Evolutionary conservation across 495 filamentous ascomycete genomes (phyloP), one percentile per base, ranked within the genome.

Genomic region (Podospora comata): DNA sequence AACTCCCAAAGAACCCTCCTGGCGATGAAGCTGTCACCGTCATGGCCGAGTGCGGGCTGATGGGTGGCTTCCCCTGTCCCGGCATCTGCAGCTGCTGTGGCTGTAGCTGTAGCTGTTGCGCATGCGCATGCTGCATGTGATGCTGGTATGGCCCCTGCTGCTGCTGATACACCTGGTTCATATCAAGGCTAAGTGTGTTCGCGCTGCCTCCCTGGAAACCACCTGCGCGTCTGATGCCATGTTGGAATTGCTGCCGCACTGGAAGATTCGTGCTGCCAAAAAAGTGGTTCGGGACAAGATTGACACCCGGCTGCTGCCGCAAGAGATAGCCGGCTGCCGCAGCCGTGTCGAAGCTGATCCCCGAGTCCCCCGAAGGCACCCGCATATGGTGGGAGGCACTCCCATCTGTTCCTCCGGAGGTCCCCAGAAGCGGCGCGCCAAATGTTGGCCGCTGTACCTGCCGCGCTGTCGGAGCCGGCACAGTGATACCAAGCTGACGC

Each of bases 331-430:
- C 55, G 0, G 23, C 27, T 39, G 19, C 1, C 34, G 60, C 64
- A 11, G 11, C 5, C 6, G 34, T 7, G 20, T 34, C 34, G 56
- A 68, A 19, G 2, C 15, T 44, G 18, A 68, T 28, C 3, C 56
- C 67, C 1, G 67, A 68, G 18, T 61, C 62, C 5, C 7, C 26
- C 23, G 67, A 30, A 23, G n/a, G 15, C n/a, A 61, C n/a, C 44
- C 57, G 62, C 6, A 39, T 39, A 18, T 62, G 67, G 26, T 54
- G 62, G 16, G 20, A 54, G 28, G 3, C 26, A 2, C 4, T 16
- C 32, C 20, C 53, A 4, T 57, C 34, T 16, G 39, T 11, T 13
- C 39, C 39, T 48, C 39, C 39, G 9, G 39, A 54, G 55, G 55
- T 5, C n/a, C 18, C 55, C 18, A 20, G 55, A 58, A 26, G n/a